phyloP scores from a whole-genome alignment of 768 basidiomycete species.

The Multifurca ochricompacta region DNA sequence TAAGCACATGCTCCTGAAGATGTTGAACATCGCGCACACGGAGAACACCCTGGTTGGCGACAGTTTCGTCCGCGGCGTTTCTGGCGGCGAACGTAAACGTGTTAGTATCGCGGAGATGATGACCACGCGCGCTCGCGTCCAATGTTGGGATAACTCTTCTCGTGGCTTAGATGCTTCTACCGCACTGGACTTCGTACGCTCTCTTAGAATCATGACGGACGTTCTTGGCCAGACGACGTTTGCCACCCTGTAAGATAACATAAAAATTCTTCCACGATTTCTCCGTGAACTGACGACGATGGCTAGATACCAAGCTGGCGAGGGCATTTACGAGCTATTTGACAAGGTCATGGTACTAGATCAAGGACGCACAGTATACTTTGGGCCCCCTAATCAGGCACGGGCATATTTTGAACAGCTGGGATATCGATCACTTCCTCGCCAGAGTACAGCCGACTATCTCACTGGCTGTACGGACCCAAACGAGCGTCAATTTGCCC shows the following conservation, averaged over 20 bases:
- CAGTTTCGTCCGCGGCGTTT: conserved; percentile 78
- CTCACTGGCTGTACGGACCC: conserved; percentile 78
- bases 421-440: conserved; percentile 68
- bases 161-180: conserved; percentile 81
- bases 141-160: conserved; percentile 83
- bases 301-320: conserved; percentile 55
- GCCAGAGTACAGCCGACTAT: conserved; percentile 87
- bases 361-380: conserved; percentile 76
- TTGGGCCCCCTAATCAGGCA: conserved; percentile 67
- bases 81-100: conserved; percentile 78
- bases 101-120: conserved; percentile 86
- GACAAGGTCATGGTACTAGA: conserved; percentile 86
- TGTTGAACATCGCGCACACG: conserved; percentile 85
- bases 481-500: conserved; percentile 74
- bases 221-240: conserved; percentile 73
- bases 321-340: conserved; percentile 70
- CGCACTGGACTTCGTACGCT: conserved; percentile 78
- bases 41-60: conserved; percentile 75
- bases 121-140: conserved; percentile 73
- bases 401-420: conserved; percentile 70
- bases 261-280: not conserved
- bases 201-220: conserved; percentile 78
- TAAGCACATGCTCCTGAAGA: conserved; percentile 55
- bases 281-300: conserved; percentile 26
- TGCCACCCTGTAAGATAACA: conserved; percentile 63